These are phyloP conservation scores for Russula olivacea DNA, from an alignment of 768 basidiomycete species.

Conservation along the genomic window DNA sequence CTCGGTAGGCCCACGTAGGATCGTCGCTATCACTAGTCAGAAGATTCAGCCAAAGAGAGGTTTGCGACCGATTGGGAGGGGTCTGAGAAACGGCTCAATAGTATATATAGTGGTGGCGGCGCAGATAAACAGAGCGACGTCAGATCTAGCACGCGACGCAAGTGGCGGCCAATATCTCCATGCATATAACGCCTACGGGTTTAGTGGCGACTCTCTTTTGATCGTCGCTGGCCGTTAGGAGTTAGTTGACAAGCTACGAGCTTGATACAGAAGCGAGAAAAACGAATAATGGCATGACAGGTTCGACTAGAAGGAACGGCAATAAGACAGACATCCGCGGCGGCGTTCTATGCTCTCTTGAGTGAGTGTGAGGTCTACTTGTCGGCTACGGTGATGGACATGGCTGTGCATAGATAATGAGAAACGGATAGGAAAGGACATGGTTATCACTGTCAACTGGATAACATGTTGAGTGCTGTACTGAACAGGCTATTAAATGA, in stretches of 20 bases:
- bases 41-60: neutral
- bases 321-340: neutral
- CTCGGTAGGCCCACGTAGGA: neutral
- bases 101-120: neutral
- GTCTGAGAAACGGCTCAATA: neutral
- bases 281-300: neutral
- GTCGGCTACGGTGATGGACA: neutral
- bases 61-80: neutral
- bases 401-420: no score
- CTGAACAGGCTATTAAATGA: no score
- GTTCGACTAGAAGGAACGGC: neutral
- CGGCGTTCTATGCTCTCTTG: neutral
- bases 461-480: no score
- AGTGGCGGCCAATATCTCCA: neutral
- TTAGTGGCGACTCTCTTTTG: neutral
- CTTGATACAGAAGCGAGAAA: neutral
- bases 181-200: neutral
- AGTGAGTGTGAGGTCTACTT: neutral
- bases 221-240: neutral
- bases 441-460: no score
- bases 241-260: neutral
- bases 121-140: neutral
- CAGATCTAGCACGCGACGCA: neutral
- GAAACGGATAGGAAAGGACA: no score
- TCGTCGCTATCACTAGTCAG: neutral